Evolutionary conservation across 2,329 filamentous ascomycete genomes (phyloP).

Genomic region (Blastomyces percursus): DNA sequence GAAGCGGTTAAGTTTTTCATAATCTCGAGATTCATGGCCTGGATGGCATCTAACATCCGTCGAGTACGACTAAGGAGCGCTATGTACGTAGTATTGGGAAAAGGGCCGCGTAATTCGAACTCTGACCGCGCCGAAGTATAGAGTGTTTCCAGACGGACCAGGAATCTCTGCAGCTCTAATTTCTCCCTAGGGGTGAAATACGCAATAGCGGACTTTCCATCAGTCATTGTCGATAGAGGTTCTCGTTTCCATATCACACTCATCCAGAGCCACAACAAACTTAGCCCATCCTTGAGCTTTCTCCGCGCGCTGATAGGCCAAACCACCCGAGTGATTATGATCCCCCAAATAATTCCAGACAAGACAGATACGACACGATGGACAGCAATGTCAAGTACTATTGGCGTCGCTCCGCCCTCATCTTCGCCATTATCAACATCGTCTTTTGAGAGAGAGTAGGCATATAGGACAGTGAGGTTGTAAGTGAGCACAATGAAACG

Average conservation of each 20-base stretch:
- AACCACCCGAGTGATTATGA: slow-evolving; percentile 76
- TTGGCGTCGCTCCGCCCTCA: slow-evolving; percentile 70
- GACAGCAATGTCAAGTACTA: slow-evolving; percentile 76
- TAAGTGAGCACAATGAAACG: slow-evolving; percentile 92
- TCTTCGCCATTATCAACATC: slow-evolving; percentile 74
- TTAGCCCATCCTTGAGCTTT: slow-evolving; percentile 81
- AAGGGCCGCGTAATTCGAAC: slow-evolving; percentile 79
- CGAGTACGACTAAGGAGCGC: slow-evolving; percentile 69
- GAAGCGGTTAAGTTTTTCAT: slow-evolving; percentile 65
- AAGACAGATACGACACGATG: slow-evolving; percentile 83
- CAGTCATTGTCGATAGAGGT: slow-evolving; percentile 62
- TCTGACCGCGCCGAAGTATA: slow-evolving; percentile 66
- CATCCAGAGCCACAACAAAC: slow-evolving; percentile 88
- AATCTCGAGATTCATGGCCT: slow-evolving; percentile 90
- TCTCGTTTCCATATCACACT: slow-evolving; percentile 93
- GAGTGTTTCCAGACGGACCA: slow-evolving; percentile 60
- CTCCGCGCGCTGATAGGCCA: slow-evolving; percentile 87
- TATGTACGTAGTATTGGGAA: slow-evolving; percentile 61
- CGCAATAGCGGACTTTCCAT: slow-evolving; percentile 45
- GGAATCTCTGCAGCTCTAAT: slow-evolving; percentile 70
- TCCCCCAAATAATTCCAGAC: slow-evolving; percentile 79
- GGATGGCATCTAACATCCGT: slow-evolving; percentile 82
- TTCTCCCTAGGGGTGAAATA: slow-evolving; percentile 89
- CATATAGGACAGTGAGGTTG: slow-evolving; percentile 88
- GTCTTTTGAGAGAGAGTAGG: slow-evolving; percentile 73